Conservation (phyloP, 163 green algal species). For the Coccomyxa subellipsoidea region DNA sequence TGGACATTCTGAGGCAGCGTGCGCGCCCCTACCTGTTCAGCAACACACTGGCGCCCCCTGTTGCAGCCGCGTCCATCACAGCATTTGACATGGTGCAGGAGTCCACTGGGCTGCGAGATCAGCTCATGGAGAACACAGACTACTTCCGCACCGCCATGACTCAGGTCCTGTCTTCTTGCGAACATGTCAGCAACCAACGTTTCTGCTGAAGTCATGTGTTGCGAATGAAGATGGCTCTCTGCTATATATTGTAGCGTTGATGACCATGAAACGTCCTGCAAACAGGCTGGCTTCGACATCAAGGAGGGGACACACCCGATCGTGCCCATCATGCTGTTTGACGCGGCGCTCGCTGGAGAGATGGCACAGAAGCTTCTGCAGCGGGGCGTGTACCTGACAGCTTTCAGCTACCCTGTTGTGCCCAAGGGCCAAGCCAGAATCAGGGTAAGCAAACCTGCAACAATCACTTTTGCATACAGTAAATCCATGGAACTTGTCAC, state of each 20-base stretch:
- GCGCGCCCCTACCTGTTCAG: conserved; percentile 71
- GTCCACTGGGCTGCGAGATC: conserved; percentile 37
- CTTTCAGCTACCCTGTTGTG: conserved; percentile 51
- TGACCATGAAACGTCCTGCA: no score
- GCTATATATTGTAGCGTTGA: no score
- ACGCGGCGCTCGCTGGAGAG: conserved; percentile 50
- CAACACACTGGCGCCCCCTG: conserved; percentile 63
- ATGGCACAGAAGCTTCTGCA: conserved; percentile 55
- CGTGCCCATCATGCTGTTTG: conserved; percentile 71
- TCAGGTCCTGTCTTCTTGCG: not conserved
- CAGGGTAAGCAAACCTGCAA: not conserved
- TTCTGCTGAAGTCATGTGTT: no score
- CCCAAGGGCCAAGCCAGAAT: conserved; percentile 66
- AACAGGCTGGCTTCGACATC: conserved; percentile 54
- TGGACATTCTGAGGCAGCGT: conserved; percentile 61
- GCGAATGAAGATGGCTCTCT: no score
- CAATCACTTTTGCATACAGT: no score
- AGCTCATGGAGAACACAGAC: conserved; percentile 49
- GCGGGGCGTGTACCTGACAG: conserved; percentile 54
- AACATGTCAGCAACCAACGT: no score
- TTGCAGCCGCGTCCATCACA: conserved; percentile 50
- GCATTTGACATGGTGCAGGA: conserved; percentile 51
- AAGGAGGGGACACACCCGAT: conserved; percentile 56
- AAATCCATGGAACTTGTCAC: no score
- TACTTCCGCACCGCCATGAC: conserved; percentile 56